These are phyloP conservation scores for Hypoxylon fuscum DNA, from an alignment of 495 filamentous ascomycete species.

Conservation along the genomic window DNA sequence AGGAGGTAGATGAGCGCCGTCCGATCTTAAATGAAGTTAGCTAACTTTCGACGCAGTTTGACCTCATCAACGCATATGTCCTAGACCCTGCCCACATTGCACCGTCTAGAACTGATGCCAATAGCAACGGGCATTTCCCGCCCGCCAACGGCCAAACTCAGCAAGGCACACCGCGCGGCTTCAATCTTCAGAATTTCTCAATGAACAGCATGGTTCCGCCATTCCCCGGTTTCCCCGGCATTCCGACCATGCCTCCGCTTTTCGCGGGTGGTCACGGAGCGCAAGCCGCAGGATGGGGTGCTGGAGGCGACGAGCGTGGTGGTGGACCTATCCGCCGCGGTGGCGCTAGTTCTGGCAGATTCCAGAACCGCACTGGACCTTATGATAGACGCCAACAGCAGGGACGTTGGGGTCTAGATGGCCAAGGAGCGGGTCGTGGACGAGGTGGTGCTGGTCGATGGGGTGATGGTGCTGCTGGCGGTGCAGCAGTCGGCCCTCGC, in stretches of 20 bases:
- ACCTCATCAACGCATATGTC: constrained; percentile 91
- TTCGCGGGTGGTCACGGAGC: constrained; percentile 64
- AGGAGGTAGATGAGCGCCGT: constrained; percentile 70
- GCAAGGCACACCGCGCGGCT: constrained; percentile 89
- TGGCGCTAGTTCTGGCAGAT: constrained; percentile 51
- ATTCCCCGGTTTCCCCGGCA: constrained; percentile 58
- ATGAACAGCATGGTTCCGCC: constrained; percentile 64
- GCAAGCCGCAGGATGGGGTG: constrained; percentile 57
- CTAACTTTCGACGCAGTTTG: constrained; percentile 64
- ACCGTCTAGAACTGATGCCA: constrained; percentile 92
- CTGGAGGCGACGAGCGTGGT: constrained; percentile 55
- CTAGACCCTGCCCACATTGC: constrained; percentile 92
- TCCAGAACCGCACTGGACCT: constrained; percentile 57
- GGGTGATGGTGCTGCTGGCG: constrained; percentile 70
- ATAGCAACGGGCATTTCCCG: constrained; percentile 95
- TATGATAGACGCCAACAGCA: constrained; percentile 61
- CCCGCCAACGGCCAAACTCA: constrained; percentile 73
- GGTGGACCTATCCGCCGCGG: constrained; percentile 59
- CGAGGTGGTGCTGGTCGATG: constrained; percentile 65
- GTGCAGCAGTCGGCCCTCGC: constrained; percentile 76
- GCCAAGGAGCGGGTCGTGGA: constrained; percentile 51
- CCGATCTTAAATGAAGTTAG: neutral
- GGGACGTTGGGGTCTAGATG: constrained; percentile 51
- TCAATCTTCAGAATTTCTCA: constrained; percentile 76
- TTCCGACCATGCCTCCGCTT: constrained; percentile 58